These are phyloP conservation scores for Salix purpurea DNA, from an alignment of 345 rosid genomes.

Conservation along the genomic window DNA sequence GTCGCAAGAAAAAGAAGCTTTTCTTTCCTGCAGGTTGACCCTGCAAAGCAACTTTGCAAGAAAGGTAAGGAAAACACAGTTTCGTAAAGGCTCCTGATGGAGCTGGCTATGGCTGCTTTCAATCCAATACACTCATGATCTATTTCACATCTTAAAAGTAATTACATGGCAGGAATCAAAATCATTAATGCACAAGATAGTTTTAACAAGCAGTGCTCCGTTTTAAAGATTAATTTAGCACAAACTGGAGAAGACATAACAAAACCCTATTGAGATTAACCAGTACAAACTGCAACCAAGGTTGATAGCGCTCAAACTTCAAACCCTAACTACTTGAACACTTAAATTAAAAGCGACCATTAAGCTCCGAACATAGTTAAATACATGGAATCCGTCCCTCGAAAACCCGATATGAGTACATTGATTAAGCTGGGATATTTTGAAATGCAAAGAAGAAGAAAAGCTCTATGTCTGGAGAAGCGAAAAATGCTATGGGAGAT, in stretches of 20 bases:
- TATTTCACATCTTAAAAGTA: background rate
- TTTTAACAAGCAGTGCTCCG: background rate
- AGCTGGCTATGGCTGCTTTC: background rate
- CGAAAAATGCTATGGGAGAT: slow-evolving; percentile 23
- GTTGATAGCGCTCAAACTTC: background rate
- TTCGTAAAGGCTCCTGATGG: background rate
- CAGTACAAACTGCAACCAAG: background rate
- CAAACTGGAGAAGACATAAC: background rate
- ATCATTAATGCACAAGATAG: background rate
- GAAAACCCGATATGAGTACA: background rate
- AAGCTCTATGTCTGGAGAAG: slow-evolving; percentile 35
- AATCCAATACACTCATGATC: background rate
- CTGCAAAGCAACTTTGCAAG: background rate
- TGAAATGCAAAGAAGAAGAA: slow-evolving; percentile 36
- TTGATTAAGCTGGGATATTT: slow-evolving; percentile 1
- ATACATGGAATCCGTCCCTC: background rate
- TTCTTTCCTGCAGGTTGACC: background rate
- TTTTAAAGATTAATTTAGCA: background rate
- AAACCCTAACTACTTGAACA: background rate
- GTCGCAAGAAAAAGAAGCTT: slow-evolving; percentile 1
- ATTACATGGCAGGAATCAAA: background rate
- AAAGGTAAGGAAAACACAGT: background rate
- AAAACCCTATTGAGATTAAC: background rate
- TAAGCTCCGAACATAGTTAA: background rate
- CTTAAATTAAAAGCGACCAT: background rate